Evolutionary conservation across 2,329 filamentous ascomycete genomes (phyloP), one percentile per base, ranked within the genome.

Genomic region (Colletotrichum chlorophyti): DNA sequence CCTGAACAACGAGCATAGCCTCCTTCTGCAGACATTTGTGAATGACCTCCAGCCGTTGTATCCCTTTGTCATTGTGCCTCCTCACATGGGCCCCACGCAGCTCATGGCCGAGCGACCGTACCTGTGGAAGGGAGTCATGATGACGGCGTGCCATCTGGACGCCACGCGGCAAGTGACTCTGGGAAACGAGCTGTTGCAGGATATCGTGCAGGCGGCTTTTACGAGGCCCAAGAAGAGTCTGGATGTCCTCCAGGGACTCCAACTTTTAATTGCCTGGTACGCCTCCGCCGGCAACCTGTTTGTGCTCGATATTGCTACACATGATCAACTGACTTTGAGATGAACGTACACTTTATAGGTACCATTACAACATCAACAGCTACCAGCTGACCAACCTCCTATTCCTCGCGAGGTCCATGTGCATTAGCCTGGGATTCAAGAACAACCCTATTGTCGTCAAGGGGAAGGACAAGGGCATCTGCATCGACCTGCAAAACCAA

Each of bases 81-180:
- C 64, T 21, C 60, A 70, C 40, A 63, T 79, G 63, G 67, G 65
- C 4, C 70, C 77, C 1, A 64, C 66, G 2, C 67, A 75, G 60
- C 66, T 83, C 40, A 71, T 70, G 23, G 64, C 66, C 23, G 59
- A 72, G 58, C 68, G 74, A 6, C 79, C 80, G 19, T 77, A 78
- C 35, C 61, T 82, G 35, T 83, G 79, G 79, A 81, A 80, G 64
- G 77, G 73, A 4, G 65, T 78, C 60, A 81, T 83, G 75, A 74
- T 82, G 67, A 72, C 71, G 45, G 69, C 72, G 15, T 71, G 69
- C 53, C 72, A 78, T 45, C 69, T 74, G 2, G 75, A 83, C 41
- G 78, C 78, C 1, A 53, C 67, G 23, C 71, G 78, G 34, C 80
- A 83, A 65, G 65, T 75, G 11, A 68, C 65, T 41, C 65, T 82